Percentiles rank a stretch among this genome's conserved stretches.
Conservation (phyloP, 768 basidiomycete genomes). For the Leucocoprinus leucothites region DNA sequence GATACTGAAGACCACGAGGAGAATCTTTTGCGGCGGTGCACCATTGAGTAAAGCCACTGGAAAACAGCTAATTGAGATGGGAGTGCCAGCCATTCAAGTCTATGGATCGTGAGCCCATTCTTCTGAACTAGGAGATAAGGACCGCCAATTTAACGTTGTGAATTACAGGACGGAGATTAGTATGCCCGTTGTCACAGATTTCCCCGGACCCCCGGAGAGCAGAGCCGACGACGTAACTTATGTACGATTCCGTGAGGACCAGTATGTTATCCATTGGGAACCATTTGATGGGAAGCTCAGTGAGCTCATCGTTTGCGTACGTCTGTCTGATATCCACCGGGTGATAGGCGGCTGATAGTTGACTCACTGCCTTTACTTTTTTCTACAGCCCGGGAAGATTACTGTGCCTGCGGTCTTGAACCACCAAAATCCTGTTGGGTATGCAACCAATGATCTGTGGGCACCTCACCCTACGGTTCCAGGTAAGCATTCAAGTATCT, state of each 20-base stretch:
- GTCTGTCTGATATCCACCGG: not conserved
- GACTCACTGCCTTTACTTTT: no score
- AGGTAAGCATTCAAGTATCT: not conserved
- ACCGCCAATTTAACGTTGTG: not conserved
- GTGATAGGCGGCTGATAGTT: not conserved
- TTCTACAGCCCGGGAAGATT: constrained; percentile 14
- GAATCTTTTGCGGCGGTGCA: constrained; percentile 18
- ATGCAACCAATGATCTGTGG: constrained; percentile 20
- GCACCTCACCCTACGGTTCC: constrained; percentile 16
- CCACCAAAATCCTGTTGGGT: constrained; percentile 18
- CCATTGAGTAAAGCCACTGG: constrained; percentile 13
- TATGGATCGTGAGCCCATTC: constrained; percentile 11
- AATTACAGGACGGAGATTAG: constrained; percentile 20
- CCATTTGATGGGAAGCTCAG: constrained; percentile 1
- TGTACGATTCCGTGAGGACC: constrained; percentile 8
- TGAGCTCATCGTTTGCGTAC: constrained; percentile 20
- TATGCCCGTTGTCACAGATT: constrained; percentile 1
- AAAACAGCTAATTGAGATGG: constrained; percentile 6
- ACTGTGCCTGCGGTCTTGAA: constrained; percentile 19
- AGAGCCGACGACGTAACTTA: constrained; percentile 13
- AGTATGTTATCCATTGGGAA: constrained; percentile 11
- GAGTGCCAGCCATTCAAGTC: constrained; percentile 1
- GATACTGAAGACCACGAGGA: constrained; percentile 6
- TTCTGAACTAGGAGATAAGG: not conserved
- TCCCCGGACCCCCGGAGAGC: constrained; percentile 3